Base-by-base conservation (phyloP, 768 basidiomycete genomes). In the Trichaptum fuscoviolaceum region DNA sequence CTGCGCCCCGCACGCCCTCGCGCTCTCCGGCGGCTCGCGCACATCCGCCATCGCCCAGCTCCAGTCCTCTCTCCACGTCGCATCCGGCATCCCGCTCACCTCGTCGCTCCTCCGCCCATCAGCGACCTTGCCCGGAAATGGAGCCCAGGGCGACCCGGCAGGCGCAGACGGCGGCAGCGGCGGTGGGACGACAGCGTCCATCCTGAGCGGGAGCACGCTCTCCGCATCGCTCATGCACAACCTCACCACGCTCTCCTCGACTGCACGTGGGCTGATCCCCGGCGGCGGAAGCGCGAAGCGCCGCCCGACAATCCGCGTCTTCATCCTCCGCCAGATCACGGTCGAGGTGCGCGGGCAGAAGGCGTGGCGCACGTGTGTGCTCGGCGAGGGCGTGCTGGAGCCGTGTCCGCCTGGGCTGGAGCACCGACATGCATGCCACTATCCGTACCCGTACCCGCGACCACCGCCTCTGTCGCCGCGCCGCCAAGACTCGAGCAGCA, bases 341-440 rank as follows among this genome's bases (percentile, higher is more conserved):
- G 72, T 82, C 10, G 74, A 77, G 30, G 73, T 82, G 7, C 74
- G 70, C 35, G 77, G 76, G 1, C 66, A 74, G 59, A 80, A 75
- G 64, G 69, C 76, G 25, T 83, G 77, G 75, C 73, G 78, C 57
- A 81, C 81, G 66, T 70, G 64, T 1, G 73, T 75, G 1, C 69
- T 88, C 10, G 85, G 84, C 0, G 83, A 87, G 65, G 87, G 83
- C 2, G 75, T 78, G 23, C 68, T 88, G 12, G 73, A 77, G 58
- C 77, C 82, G n/a, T 76, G 84, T 0, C 81, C 83, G 0, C 80
- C 83, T 5, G 25, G 30, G 2, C 23, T 25, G 24, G 59, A 61
- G 30, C 59, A 61, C 2, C 5, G 42, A 12, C 20, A 52, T 52
- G 15, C 42, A 12, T 52, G 15, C 10, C 3, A 30, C 30, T 30